Base-by-base conservation (phyloP, 331 rosid genomes). In the Prunus yedoensis region DNA sequence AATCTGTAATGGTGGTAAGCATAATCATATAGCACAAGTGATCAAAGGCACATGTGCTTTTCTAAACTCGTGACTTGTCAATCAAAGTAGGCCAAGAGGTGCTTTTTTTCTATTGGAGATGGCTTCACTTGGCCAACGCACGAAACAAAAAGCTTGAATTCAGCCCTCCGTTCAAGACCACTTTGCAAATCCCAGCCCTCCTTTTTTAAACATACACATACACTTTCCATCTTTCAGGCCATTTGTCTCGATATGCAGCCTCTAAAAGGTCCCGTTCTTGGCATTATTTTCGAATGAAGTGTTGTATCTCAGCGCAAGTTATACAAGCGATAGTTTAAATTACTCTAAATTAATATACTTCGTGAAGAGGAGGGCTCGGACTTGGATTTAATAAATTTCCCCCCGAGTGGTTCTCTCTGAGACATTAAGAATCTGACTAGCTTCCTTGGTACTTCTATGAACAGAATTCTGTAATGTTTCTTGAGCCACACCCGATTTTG, bases 401-500 rank as follows among this genome's bases (percentile, higher is more conserved):
- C 87, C 94, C 97, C 96, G 90, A 4, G 96, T 70, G 41, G 86
- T 76, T 68, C 62, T 87, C 78, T 87, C 91, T 0, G 89, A 35
- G 63, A 92, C 86, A 66, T 96, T 96, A 11, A 92, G 92, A 81
- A 92, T 84, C 85, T 90, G 92, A 63, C 91, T 78, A 14, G 97
- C 97, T 85, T 92, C 96, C 80, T 88, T 81, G 68, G 74, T 78
- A 66, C 74, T 88, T 73, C 89, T 72, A 20, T 81, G 87, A 11
- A 87, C 70, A 0, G 73, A 60, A 76, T 92, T 90, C 70, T 88
- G 92, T 49, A 89, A 66, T 23, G 96, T 76, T 83, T 92, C 97
- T 80, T 90, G 94, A 12, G 96, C 93, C 72, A 90, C 94, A 68
- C 91, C 96, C 54, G 88, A 77, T 76, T 88, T 88, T n/a, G 86